phyloP scores from a whole-genome alignment of 257 asterid genomes.

The Asclepias syriaca region DNA sequence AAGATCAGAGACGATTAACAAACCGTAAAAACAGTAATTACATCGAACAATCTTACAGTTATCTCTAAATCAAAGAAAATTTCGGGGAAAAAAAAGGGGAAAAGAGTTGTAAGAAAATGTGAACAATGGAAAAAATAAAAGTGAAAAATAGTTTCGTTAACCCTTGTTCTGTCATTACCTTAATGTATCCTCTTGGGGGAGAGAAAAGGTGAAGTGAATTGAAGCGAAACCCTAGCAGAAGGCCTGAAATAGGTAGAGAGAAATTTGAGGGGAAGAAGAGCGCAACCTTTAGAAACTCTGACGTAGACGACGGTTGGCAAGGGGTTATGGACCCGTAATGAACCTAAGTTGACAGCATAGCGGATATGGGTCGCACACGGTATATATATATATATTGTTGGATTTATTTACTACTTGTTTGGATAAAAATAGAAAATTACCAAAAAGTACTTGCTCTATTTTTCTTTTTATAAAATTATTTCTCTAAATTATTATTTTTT shows the following conservation, averaged over 20 bases:
- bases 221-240: conserved; percentile 12
- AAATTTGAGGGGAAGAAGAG: no score
- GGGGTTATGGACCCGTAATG: neutral
- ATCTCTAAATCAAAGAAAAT: neutral
- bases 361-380: neutral
- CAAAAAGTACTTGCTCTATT: no score
- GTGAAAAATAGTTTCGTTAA: no score
- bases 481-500: no score
- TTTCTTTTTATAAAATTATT: no score
- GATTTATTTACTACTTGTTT: no score
- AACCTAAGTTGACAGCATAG: neutral
- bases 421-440: no score
- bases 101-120: neutral
- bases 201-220: neutral
- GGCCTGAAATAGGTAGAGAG: conserved; percentile 1
- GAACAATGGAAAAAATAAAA: neutral
- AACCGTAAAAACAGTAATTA: neutral
- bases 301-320: neutral
- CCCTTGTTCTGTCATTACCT: no score
- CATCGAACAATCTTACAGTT: neutral
- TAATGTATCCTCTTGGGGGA: no score
- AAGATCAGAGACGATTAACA: neutral
- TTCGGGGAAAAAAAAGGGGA: neutral
- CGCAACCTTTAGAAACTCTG: conserved; percentile 6
- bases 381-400: no score